These are phyloP conservation scores for Naganishia antarctica DNA, from an alignment of 768 basidiomycete genomes.

Conservation along the genomic window DNA sequence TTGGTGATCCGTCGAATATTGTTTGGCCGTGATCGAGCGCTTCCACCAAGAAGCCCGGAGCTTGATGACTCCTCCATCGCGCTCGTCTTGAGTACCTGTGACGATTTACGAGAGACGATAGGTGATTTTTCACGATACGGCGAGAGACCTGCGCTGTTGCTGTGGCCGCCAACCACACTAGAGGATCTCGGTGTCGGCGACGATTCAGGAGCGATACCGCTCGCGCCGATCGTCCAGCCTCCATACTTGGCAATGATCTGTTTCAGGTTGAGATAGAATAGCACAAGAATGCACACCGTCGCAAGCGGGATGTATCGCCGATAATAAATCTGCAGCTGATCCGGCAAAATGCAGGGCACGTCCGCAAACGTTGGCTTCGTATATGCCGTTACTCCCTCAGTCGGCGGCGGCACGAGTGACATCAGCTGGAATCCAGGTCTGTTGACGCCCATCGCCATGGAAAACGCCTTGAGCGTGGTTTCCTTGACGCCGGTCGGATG, in stretches of 20 bases:
- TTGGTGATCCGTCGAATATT: constrained; percentile 26
- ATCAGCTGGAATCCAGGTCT: constrained; percentile 85
- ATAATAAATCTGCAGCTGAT: constrained; percentile 74
- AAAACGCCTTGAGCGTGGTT: constrained; percentile 81
- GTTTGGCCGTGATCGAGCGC: constrained; percentile 13
- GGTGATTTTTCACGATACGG: constrained; percentile 17
- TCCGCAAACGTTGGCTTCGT: constrained; percentile 58
- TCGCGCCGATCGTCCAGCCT: constrained; percentile 15
- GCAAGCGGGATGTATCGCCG: constrained; percentile 64
- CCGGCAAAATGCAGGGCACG: constrained; percentile 70
- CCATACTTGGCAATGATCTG: constrained; percentile 9
- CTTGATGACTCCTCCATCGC: constrained; percentile 6
- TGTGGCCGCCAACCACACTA: neutral
- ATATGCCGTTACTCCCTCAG: constrained; percentile 38
- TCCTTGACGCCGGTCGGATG: constrained; percentile 59
- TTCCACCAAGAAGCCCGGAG: neutral
- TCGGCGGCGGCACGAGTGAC: constrained; percentile 59
- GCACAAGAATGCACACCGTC: constrained; percentile 56
- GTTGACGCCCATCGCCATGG: constrained; percentile 80
- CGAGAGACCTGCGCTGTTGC: neutral
- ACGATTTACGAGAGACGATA: constrained; percentile 6
- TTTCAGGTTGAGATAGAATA: constrained; percentile 34
- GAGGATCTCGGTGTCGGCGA: constrained; percentile 5
- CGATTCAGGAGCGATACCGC: neutral
- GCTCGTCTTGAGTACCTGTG: constrained; percentile 19